Evolutionary conservation across 192 early-diverging fungal genomes (phyloP).

Genomic region (Podila epigama): DNA sequence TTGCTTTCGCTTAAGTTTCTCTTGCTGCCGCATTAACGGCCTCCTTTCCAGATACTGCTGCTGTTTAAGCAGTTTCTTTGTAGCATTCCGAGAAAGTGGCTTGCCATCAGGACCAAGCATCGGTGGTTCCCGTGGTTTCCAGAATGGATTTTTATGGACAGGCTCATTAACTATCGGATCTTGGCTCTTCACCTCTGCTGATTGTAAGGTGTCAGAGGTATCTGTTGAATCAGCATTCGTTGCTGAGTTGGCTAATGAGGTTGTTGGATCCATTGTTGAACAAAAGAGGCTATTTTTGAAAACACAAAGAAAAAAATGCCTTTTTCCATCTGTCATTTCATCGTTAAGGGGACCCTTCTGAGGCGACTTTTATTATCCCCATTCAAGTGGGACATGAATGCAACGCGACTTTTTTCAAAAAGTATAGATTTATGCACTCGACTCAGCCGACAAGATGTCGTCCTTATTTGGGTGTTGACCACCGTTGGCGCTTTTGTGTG

Average conservation of each 20-base stretch:
- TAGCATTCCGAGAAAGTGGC: slow-evolving; percentile 72
- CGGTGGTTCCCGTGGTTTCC: slow-evolving; percentile 41
- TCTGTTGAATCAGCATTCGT: neutral
- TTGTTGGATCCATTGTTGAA: no score
- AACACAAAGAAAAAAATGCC: no score
- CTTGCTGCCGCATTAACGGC: slow-evolving; percentile 54
- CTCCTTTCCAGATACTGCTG: slow-evolving; percentile 60
- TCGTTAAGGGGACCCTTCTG: no score
- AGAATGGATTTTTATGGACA: slow-evolving; percentile 18
- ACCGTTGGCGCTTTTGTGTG: slow-evolving; percentile 20
- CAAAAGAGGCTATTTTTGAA: no score
- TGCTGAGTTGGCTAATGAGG: no score
- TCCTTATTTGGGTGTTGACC: no score
- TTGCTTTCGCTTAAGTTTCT: slow-evolving; percentile 58
- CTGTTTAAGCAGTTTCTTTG: slow-evolving; percentile 73
- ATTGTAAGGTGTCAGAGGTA: neutral
- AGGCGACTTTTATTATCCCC: no score
- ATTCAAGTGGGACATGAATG: no score
- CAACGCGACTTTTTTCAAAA: no score
- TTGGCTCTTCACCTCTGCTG: neutral
- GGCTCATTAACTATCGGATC: neutral
- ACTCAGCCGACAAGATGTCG: no score
- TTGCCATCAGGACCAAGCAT: slow-evolving; percentile 42
- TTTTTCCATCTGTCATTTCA: no score
- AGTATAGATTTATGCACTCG: no score